phyloP scores from a whole-genome alignment of 1,284 basidiomycete species.

The Sporisorium sorghi region DNA sequence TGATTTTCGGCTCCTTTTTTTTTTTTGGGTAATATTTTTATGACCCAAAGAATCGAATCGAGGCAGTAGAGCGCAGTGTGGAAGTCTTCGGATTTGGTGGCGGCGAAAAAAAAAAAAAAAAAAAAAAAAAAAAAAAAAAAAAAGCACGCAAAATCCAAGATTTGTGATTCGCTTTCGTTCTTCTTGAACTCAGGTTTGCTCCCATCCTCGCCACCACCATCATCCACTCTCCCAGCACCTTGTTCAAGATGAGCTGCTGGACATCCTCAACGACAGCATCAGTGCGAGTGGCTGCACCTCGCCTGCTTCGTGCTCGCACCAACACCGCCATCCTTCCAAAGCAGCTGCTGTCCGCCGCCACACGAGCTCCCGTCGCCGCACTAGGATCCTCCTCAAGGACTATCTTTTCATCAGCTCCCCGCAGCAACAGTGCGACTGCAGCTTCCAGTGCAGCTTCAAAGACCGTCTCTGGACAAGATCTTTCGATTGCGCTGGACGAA shows the following conservation, averaged over 20 bases:
- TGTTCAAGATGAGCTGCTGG: conserved; percentile 34
- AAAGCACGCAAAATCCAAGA: conserved; percentile 6
- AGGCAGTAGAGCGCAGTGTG: conserved; percentile 10
- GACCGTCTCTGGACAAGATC: conserved; percentile 38
- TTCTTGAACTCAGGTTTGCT: neutral
- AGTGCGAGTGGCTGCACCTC: conserved; percentile 27
- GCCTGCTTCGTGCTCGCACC: conserved; percentile 19
- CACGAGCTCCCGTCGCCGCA: conserved; percentile 1
- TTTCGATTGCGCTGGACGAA: conserved; percentile 51
- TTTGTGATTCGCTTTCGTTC: conserved; percentile 10
- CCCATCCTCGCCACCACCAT: neutral
- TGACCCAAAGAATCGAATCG: too few relatives aligned
- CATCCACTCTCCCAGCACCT: neutral
- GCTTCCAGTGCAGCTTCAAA: neutral
- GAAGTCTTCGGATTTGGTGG: conserved; percentile 7
- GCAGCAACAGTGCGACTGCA: too few relatives aligned
- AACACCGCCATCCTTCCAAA: conserved; percentile 11
- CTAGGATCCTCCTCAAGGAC: neutral
- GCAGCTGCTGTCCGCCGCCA: conserved; percentile 4
- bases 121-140: neutral
- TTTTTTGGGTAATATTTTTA: conserved; percentile 9
- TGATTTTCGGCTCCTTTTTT: neutral
- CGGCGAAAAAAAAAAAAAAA: conserved; percentile 6
- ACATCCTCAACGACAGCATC: conserved; percentile 21
- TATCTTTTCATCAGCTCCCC: conserved; percentile 19